Conservation (phyloP, 306 rosid genomes). For the Cicer pinnatifidum region DNA sequence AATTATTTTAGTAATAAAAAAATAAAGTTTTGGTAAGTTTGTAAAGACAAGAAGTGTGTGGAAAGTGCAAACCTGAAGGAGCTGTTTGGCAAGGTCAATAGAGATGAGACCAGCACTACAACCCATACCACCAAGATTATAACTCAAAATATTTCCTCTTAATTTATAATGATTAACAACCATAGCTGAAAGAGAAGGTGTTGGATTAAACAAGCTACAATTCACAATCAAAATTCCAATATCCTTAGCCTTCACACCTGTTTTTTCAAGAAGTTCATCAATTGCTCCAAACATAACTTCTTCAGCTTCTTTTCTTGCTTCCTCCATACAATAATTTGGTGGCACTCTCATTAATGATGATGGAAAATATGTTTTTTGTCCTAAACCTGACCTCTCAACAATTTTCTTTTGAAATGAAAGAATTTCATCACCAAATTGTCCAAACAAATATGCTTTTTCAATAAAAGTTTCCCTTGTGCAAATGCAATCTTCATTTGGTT, state of each 20-base stretch:
- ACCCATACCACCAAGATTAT: constrained; percentile 97
- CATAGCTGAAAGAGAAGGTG: constrained; percentile 87
- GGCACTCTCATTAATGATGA: constrained; percentile 63
- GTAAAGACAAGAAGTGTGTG: too few relatives aligned
- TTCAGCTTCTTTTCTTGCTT: constrained; percentile 89
- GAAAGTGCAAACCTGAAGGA: constrained; percentile 64
- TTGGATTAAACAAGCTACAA: constrained; percentile 84
- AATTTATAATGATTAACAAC: constrained; percentile 83
- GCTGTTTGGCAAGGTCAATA: constrained; percentile 87
- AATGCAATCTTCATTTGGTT: constrained; percentile 53
- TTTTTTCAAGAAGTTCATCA: constrained; percentile 70
- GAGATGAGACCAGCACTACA: constrained; percentile 93
- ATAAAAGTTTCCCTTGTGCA: constrained; percentile 61
- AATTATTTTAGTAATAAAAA: too few relatives aligned
- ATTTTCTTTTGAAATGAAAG: constrained; percentile 78
- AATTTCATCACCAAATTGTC: constrained; percentile 63
- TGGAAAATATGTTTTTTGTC: constrained; percentile 74
- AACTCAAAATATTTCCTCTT: constrained; percentile 72
- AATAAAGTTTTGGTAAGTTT: too few relatives aligned
- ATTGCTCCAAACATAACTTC: constrained; percentile 87
- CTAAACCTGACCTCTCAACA: constrained; percentile 74
- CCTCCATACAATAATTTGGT: constrained; percentile 82
- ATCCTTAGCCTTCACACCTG: constrained; percentile 78
- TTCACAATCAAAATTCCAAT: constrained; percentile 86
- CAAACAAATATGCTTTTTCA: constrained; percentile 48